These are phyloP conservation scores for Heritiera littoralis DNA, from an alignment of 345 rosid species.

Conservation along the genomic window DNA sequence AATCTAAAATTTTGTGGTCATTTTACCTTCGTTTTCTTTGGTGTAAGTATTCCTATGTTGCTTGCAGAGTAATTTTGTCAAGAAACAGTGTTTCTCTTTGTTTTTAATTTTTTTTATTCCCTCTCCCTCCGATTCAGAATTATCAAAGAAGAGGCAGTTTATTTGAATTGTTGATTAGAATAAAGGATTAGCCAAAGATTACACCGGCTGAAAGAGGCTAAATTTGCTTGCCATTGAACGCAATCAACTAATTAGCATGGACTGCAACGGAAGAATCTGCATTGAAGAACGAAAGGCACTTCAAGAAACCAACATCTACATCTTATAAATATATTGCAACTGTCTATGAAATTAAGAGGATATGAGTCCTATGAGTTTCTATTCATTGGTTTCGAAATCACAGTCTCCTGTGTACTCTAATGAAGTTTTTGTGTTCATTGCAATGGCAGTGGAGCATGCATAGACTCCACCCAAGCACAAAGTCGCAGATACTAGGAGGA, in stretches of 20 bases:
- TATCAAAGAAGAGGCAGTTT: not conserved
- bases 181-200: not conserved
- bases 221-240: not conserved
- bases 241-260: not conserved
- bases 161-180: not conserved
- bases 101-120: not conserved
- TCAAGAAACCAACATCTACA: not conserved
- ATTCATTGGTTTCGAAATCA: slow-evolving; percentile 22
- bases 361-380: not conserved
- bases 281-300: not conserved
- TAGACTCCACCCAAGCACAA: slow-evolving; percentile 62
- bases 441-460: slow-evolving; percentile 58
- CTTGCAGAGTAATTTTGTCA: not conserved
- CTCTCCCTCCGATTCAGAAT: not conserved
- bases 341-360: not conserved
- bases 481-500: slow-evolving; percentile 53
- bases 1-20: not conserved
- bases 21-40: not conserved
- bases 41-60: not conserved
- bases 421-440: slow-evolving; percentile 82
- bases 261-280: not conserved
- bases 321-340: not conserved
- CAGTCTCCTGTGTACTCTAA: slow-evolving; percentile 81
- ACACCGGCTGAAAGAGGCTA: not conserved
- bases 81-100: not conserved